Conservation (phyloP, 2,329 filamentous ascomycete genomes). For the Sordariomycetes sp. region DNA sequence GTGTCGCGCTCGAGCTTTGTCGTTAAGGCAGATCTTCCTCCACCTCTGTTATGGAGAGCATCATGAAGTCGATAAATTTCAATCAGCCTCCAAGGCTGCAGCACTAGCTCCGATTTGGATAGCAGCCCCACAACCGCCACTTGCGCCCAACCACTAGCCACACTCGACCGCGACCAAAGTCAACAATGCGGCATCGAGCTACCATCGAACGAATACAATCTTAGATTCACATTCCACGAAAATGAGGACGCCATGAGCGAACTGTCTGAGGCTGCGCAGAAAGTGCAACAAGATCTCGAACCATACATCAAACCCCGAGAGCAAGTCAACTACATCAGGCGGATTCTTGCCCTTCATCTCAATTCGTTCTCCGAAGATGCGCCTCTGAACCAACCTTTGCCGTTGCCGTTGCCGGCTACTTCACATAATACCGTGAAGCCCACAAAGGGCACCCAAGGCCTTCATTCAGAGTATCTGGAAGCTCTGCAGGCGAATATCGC, state of each 20-base stretch:
- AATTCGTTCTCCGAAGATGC: slow-evolving; percentile 34
- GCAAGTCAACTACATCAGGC: slow-evolving; percentile 46
- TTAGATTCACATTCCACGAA: too few relatives aligned
- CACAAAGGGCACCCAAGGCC: slow-evolving; percentile 30
- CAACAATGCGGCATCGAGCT: too few relatives aligned
- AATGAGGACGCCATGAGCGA: background rate
- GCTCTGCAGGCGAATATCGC: slow-evolving; percentile 16
- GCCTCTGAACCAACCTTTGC: slow-evolving; percentile 33
- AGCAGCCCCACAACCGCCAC: slow-evolving; percentile 1
- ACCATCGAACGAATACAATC: too few relatives aligned
- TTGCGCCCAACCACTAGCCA: slow-evolving; percentile 5
- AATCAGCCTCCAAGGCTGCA: slow-evolving; percentile 6
- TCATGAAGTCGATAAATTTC: slow-evolving; percentile 25
- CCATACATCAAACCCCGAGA: slow-evolving; percentile 49
- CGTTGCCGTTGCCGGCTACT: slow-evolving; percentile 38
- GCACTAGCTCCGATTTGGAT: slow-evolving; percentile 1
- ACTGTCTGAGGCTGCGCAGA: slow-evolving; percentile 22
- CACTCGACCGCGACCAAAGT: slow-evolving; percentile 3
- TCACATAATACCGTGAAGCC: slow-evolving; percentile 21
- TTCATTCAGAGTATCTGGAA: slow-evolving; percentile 39
- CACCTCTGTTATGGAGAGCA: slow-evolving; percentile 4
- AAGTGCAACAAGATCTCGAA: slow-evolving; percentile 33
- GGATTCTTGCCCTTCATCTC: slow-evolving; percentile 44
- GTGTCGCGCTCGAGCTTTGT: background rate
- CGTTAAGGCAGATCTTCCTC: background rate